A percentile compares a stretch with the other conserved stretches of the same genome.
Conservation (phyloP, 139 green algal genomes). For the Penium margaritaceum region DNA sequence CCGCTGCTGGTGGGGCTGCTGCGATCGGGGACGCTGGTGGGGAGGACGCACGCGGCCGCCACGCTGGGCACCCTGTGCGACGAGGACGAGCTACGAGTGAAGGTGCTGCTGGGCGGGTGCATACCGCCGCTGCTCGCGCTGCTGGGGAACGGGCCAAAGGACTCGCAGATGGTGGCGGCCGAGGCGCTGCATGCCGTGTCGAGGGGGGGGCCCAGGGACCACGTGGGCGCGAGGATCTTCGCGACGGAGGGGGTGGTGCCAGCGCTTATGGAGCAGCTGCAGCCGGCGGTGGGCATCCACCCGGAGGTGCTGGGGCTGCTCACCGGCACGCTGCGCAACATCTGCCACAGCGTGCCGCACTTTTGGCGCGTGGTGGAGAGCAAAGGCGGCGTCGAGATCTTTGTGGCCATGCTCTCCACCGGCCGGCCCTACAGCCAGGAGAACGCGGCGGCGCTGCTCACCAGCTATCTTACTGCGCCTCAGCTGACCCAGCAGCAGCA, state of each 20-base stretch:
- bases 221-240: slow-evolving; percentile 35
- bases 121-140: slow-evolving; percentile 37
- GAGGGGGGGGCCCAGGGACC: slow-evolving; percentile 15
- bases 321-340: slow-evolving; percentile 32
- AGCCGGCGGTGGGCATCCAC: slow-evolving; percentile 6
- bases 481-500: slow-evolving; percentile 7
- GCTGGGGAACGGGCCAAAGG: slow-evolving; percentile 12
- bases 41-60: slow-evolving; percentile 18
- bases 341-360: slow-evolving; percentile 24
- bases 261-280: slow-evolving; percentile 34
- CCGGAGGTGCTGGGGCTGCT: slow-evolving; percentile 21
- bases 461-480: slow-evolving; percentile 25
- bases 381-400: slow-evolving; percentile 27
- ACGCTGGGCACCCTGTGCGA: slow-evolving; percentile 23
- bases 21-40: slow-evolving; percentile 12
- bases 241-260: slow-evolving; percentile 34
- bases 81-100: slow-evolving; percentile 34
- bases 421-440: slow-evolving; percentile 1
- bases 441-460: slow-evolving; percentile 29
- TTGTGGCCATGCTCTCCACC: slow-evolving; percentile 12
- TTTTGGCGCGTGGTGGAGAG: slow-evolving; percentile 21
- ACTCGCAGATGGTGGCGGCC: slow-evolving; percentile 31
- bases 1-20: slow-evolving; percentile 32
- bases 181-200: slow-evolving; percentile 31
- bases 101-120: slow-evolving; percentile 32